Percentiles rank a stretch among this genome's conserved stretches.
These are phyloP conservation scores for Candida insectalens DNA, from an alignment of 805 yeast species.

Conservation along the genomic window DNA sequence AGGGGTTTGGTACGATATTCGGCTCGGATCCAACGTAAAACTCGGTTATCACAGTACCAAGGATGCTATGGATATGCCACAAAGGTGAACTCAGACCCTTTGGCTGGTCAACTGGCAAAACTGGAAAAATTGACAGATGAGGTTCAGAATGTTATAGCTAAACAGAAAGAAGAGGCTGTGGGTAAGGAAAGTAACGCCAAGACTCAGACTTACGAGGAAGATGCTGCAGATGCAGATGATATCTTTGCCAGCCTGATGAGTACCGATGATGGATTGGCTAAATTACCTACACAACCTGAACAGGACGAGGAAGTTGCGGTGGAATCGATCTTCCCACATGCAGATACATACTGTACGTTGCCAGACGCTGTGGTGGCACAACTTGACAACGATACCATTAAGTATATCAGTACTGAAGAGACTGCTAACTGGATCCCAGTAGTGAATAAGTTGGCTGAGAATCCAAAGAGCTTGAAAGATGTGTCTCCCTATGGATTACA, in stretches of 20 bases:
- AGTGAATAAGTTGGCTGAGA: constrained; percentile 22
- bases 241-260: constrained; percentile 16
- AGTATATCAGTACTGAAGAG: constrained; percentile 28
- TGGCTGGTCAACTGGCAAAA: constrained; percentile 16
- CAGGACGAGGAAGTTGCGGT: constrained; percentile 11
- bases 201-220: constrained; percentile 8
- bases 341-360: constrained; percentile 17
- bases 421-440: constrained; percentile 40
- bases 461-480: constrained; percentile 27
- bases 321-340: constrained; percentile 22
- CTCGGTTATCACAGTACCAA: too few species aligned
- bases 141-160: constrained; percentile 10
- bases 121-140: constrained; percentile 23
- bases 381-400: constrained; percentile 29
- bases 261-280: too few species aligned
- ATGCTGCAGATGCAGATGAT: constrained; percentile 19
- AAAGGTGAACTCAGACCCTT: constrained; percentile 3
- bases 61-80: too few species aligned
- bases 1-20: too few species aligned
- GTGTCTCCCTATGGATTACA: constrained; percentile 26
- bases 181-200: constrained; percentile 13
- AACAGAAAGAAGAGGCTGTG: constrained; percentile 1
- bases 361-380: constrained; percentile 28
- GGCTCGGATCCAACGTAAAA: too few species aligned
- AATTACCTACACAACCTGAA: constrained; percentile 11